Percentiles rank a stretch among this genome's conserved stretches.
Evolutionary conservation across 495 filamentous ascomycete genomes (phyloP).

Genomic region (Hypoxylon trugodes): DNA sequence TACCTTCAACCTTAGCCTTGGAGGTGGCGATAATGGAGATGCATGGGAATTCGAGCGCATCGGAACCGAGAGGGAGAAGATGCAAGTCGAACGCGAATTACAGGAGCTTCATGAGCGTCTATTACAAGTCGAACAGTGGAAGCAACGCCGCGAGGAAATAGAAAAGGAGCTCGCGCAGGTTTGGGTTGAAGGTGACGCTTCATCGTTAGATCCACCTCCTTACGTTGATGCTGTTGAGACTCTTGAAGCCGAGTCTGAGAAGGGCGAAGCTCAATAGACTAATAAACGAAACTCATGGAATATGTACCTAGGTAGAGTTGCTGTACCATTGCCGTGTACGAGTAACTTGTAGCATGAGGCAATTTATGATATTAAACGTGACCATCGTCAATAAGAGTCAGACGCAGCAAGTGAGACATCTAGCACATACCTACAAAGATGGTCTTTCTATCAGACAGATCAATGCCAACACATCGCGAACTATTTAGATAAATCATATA

Average conservation of each 20-base stretch:
- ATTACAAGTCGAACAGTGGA: slow-evolving; percentile 83
- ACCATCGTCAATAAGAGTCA: not conserved
- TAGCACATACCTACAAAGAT: no score
- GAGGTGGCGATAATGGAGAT: slow-evolving; percentile 68
- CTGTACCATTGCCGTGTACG: slow-evolving; percentile 26
- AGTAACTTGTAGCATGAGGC: slow-evolving; percentile 13
- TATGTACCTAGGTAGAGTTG: no score
- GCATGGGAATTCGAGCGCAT: slow-evolving; percentile 93
- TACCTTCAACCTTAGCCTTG: slow-evolving; percentile 85
- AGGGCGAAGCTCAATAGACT: slow-evolving; percentile 23
- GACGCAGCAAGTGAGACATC: no score
- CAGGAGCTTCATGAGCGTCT: slow-evolving; percentile 81
- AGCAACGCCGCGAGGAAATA: slow-evolving; percentile 79
- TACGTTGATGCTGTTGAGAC: slow-evolving; percentile 44
- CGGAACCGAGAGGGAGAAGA: slow-evolving; percentile 89
- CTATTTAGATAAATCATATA: no score
- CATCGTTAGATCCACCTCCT: slow-evolving; percentile 51
- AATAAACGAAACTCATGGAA: no score
- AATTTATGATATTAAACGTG: slow-evolving; percentile 8
- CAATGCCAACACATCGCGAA: no score
- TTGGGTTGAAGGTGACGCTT: slow-evolving; percentile 59
- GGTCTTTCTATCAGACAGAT: no score
- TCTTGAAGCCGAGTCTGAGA: no score
- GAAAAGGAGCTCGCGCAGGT: slow-evolving; percentile 62
- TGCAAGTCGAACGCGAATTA: slow-evolving; percentile 88